phyloP scores from a whole-genome alignment of 805 yeast genomes.

The Saccharomycopsis fermentans region DNA sequence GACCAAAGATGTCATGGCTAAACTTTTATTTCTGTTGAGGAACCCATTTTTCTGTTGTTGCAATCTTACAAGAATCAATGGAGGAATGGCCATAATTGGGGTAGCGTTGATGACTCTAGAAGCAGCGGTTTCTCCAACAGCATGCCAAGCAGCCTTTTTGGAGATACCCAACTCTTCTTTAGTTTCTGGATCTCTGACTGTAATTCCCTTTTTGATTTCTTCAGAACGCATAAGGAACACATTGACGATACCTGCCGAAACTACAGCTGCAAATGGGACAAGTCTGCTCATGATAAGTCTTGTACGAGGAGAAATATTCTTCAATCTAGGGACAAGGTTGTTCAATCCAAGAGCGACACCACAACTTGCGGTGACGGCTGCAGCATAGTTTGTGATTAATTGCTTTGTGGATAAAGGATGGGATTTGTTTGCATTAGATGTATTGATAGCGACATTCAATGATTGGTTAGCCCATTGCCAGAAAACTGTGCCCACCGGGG shows the following conservation, averaged over 20 bases:
- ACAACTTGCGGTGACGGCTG: conserved; percentile 93
- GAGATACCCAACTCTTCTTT: conserved; percentile 64
- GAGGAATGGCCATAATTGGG: conserved; percentile 96
- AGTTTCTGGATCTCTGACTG: conserved; percentile 43
- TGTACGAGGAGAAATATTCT: conserved; percentile 57
- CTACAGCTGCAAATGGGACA: conserved; percentile 98
- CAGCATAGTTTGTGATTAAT: conserved; percentile 63
- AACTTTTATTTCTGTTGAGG: conserved; percentile 52
- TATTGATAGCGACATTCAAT: conserved; percentile 90
- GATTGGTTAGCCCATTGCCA: conserved; percentile 99
- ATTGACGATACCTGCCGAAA: conserved; percentile 90
- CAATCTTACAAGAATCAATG: conserved; percentile 66
- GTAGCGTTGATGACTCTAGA: conserved; percentile 93
- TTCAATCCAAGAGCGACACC: conserved; percentile 92
- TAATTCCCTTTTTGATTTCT: conserved; percentile 78
- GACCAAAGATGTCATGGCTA: conserved; percentile 53
- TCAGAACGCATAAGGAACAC: conserved; percentile 96
- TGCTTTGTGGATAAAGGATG: conserved; percentile 80
- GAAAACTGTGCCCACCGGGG: conserved; percentile 81
- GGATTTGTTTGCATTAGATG: conserved; percentile 91
- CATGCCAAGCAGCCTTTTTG: conserved; percentile 77
- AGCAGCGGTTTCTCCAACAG: conserved; percentile 95
- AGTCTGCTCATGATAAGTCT: conserved; percentile 68
- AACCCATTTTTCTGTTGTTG: conserved; percentile 46
- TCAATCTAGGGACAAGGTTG: conserved; percentile 79